Base-by-base conservation (phyloP, 2,329 filamentous ascomycete species). In the Aspergillus novoparasiticus region DNA sequence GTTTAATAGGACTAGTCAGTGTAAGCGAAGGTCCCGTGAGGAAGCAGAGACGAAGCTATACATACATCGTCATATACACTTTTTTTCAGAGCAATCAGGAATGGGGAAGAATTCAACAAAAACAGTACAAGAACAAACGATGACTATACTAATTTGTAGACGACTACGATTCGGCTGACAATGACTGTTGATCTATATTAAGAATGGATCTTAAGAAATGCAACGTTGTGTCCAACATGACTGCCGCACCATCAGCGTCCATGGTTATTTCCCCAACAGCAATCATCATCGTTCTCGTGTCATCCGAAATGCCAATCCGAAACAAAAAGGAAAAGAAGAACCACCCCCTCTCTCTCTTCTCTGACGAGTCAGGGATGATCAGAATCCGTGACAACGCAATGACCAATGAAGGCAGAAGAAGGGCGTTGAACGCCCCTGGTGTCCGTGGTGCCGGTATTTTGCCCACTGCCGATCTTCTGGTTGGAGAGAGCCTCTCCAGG, bases 221-320 rank as follows among this genome's bases (percentile, higher is more conserved):
- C 63, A 65, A 63, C 63, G 54, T 56, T 45, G 60, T 60, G 28
- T 57, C 55, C n/a, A 32, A 19, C n/a, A 19, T 19, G 21, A 51
- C 26, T 51, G 21, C 51, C 34, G 51, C 51, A 55, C 51, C 32
- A 55, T 51, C 48, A 51, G 16, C 28, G 48, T 11, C 28, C 26
- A 23, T 59, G 51, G 51, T 54, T 16, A 21, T 10, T 34, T 45
- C 5, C 50, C 51, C 48, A 21, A 59, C 56, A 28, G 28, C 60
- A 54, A 59, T 62, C 54, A 62, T 43, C 57, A 58, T 54, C 64
- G 53, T 21, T 63, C 30, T 59, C 58, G 64, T 56, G 58, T 57
- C 50, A 54, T 57, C 34, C 51, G 28, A 46, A 39, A 57, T 32
- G 26, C 26, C 54, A 57, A 21, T 34, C 55, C 41, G 30, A 50